Conservation (phyloP, 73 alveolate species). For the Tetrahymena elliotti region DNA sequence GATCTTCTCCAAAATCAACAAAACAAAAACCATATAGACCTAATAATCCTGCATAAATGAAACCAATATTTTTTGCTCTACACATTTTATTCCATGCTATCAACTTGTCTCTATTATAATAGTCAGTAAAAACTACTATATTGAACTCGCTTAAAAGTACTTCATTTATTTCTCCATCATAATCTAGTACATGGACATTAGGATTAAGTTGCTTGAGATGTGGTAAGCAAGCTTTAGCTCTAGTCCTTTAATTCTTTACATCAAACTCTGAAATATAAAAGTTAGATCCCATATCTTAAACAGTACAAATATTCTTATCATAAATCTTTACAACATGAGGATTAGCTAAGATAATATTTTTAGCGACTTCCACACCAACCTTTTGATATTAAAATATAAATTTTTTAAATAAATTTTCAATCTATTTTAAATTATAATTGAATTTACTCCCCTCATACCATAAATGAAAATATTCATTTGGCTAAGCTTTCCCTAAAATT, state of each 20-base stretch:
- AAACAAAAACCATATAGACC: slow-evolving; percentile 91
- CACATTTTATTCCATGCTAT: slow-evolving; percentile 67
- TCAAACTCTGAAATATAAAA: slow-evolving; percentile 86
- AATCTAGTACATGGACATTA: slow-evolving; percentile 75
- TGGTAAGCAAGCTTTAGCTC: slow-evolving; percentile 85
- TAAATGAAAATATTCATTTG: slow-evolving; percentile 23
- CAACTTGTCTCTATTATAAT: slow-evolving; percentile 56
- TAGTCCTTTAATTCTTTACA: slow-evolving; percentile 65
- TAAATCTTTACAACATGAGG: slow-evolving; percentile 83
- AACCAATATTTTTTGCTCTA: slow-evolving; percentile 72
- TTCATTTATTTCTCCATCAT: slow-evolving; percentile 49
- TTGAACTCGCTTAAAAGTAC: slow-evolving; percentile 39
- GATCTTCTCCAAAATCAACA: slow-evolving; percentile 90
- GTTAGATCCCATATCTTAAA: slow-evolving; percentile 89
- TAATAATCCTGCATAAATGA: slow-evolving; percentile 60
- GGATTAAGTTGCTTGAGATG: slow-evolving; percentile 92
- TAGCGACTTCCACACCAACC: slow-evolving; percentile 93
- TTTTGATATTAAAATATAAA: neutral
- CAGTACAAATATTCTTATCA: slow-evolving; percentile 57
- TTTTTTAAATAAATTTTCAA: neutral
- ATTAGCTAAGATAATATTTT: slow-evolving; percentile 95
- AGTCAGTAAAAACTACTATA: slow-evolving; percentile 86
- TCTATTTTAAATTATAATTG: neutral
- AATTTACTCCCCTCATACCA: slow-evolving; percentile 38
- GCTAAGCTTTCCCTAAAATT: slow-evolving; percentile 12